Evolutionary conservation across 2,329 filamentous ascomycete genomes (phyloP), one percentile per base, ranked within the genome.

Genomic region (Scorias spongiosa): DNA sequence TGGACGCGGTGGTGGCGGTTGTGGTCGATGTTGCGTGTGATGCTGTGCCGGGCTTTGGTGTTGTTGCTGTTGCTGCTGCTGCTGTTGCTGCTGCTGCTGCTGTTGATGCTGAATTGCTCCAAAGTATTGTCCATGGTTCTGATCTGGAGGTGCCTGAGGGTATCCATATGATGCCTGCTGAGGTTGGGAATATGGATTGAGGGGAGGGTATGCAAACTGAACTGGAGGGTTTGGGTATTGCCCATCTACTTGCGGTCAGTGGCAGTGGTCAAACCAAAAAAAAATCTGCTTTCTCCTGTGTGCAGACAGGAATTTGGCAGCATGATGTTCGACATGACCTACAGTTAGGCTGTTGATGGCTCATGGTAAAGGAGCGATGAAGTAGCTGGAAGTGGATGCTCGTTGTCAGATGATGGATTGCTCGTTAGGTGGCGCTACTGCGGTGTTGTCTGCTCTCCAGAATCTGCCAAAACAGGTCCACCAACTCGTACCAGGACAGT

Each of bases 1-100:
- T 41, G 26, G 36, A 42, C 2, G 41, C 30, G 44, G 44, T 38
- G 46, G 49, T 37, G 44, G 44, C 9, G 44, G 47, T 29, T 30
- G 44, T 4, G 14, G 29, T 8, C 40, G 18, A 15, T 42, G 42
- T 17, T 37, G 48, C 41, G 40, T 39, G 5, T 49, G 40, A 28
- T 36, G 43, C 5, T n/a, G 28, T 30, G 14, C 11, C 18, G 41
- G 32, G 28, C 17, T 39, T n/a, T 36, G 46, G 40, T 28, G 46
- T 18, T 41, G 46, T 42, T 9, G 29, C 28, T 40, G 38, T 17
- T 46, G 40, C 32, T 37, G 40, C 18, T 41, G 44, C 36, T 44
- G 44, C 15, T 11, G 11, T 14, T 14, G 36, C 42, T 43, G 41
- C 34, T 40, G 42, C 39, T 44, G 38, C 32, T 43, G 44, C 30